A percentile compares a stretch with the other conserved stretches of the same genome.
Evolutionary conservation across 805 yeast species (phyloP).

Genomic region (Kluyveromyces nonfermentans): DNA sequence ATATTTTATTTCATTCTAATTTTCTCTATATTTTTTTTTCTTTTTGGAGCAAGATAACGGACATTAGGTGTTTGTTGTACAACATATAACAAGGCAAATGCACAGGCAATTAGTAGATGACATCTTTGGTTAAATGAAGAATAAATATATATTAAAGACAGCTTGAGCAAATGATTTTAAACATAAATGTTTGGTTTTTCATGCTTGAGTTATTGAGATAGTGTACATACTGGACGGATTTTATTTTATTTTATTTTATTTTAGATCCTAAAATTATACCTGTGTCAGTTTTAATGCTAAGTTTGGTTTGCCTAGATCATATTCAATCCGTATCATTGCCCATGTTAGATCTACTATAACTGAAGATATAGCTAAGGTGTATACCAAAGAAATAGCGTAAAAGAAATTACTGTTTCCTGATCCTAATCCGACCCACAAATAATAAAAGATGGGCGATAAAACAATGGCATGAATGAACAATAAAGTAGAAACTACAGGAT

Average conservation of each 20-base stretch:
- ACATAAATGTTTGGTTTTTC: too few relatives aligned
- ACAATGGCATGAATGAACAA: constrained; percentile 49
- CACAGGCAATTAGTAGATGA: too few relatives aligned
- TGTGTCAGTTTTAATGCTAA: constrained; percentile 41
- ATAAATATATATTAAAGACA: too few relatives aligned
- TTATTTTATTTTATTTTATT: neutral
- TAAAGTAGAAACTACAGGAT: constrained; percentile 41
- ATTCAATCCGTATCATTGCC: constrained; percentile 67
- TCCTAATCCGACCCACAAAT: constrained; percentile 88
- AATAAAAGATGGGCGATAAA: constrained; percentile 81
- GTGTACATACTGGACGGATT: neutral
- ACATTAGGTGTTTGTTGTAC: too few relatives aligned
- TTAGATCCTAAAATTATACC: constrained; percentile 20
- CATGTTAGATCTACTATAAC: constrained; percentile 70
- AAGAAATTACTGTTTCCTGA: constrained; percentile 95
- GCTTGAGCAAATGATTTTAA: too few relatives aligned
- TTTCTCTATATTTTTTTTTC: too few relatives aligned
- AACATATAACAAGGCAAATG: too few relatives aligned
- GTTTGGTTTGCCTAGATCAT: constrained; percentile 36
- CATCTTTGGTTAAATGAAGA: too few relatives aligned
- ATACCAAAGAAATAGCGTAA: constrained; percentile 83
- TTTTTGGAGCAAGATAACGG: too few relatives aligned
- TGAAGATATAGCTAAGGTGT: constrained; percentile 60
- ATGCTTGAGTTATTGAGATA: too few relatives aligned
- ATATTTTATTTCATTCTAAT: too few relatives aligned